Evolutionary conservation across 2,329 filamentous ascomycete genomes (phyloP).

Genomic region (Fusarium papillatum): DNA sequence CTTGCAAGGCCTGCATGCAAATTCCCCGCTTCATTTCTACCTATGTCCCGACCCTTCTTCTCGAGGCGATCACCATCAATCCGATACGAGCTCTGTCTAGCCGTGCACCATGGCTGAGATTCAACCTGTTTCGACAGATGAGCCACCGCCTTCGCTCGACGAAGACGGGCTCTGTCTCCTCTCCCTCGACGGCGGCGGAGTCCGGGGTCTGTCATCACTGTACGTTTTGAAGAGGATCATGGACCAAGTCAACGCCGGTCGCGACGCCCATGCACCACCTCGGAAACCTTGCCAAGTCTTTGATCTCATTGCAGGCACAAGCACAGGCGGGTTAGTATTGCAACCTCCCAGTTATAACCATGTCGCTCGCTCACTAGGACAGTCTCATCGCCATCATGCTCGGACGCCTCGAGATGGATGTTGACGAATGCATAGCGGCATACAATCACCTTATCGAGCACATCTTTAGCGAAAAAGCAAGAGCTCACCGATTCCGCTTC

Average conservation of each 20-base stretch:
- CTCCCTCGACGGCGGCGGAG: slow-evolving; percentile 4
- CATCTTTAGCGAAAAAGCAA: too few species aligned
- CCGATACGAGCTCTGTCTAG: background rate
- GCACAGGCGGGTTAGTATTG: too few species aligned
- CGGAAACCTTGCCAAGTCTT: too few species aligned
- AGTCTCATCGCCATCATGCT: too few species aligned
- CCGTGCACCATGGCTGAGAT: background rate
- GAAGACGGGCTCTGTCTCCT: background rate
- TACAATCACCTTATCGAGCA: too few species aligned
- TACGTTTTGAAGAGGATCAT: background rate
- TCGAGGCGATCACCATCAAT: background rate
- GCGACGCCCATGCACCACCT: background rate
- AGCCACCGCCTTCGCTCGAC: background rate
- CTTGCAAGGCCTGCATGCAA: too few species aligned
- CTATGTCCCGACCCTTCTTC: background rate
- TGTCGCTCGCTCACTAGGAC: too few species aligned
- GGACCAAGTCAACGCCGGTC: background rate
- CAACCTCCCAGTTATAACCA: too few species aligned
- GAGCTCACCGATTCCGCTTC: too few species aligned
- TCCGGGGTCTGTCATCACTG: slow-evolving; percentile 4
- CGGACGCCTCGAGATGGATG: too few species aligned
- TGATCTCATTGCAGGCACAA: too few species aligned
- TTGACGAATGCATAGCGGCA: too few species aligned
- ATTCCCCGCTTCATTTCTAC: background rate
- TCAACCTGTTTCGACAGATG: background rate